phyloP scores from a whole-genome alignment of 495 filamentous ascomycete genomes.

The Melanomma pulvis-pyrius region DNA sequence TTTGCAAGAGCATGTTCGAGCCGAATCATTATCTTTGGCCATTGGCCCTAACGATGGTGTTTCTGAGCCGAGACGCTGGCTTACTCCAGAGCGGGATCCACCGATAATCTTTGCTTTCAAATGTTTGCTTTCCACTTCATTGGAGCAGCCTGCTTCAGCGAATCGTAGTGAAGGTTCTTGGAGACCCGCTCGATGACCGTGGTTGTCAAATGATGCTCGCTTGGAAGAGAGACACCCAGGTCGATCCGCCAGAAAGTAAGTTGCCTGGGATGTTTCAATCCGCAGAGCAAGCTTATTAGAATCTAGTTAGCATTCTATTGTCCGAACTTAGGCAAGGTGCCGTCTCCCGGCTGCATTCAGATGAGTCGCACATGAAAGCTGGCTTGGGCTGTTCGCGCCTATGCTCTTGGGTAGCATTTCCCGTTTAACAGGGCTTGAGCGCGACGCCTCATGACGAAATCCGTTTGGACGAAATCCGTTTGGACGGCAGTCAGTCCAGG shows the following conservation, averaged over 20 bases:
- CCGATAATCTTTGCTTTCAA: neutral
- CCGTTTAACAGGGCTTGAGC: neutral
- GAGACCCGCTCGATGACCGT: slow-evolving; percentile 28
- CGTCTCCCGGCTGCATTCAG: slow-evolving; percentile 16
- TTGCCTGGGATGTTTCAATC: slow-evolving; percentile 11
- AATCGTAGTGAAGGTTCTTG: slow-evolving; percentile 8
- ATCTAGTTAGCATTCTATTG: slow-evolving; percentile 18
- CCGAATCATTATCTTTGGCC: slow-evolving; percentile 5
- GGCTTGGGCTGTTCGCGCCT: neutral
- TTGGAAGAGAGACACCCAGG: slow-evolving; percentile 9
- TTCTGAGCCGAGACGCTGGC: slow-evolving; percentile 19
- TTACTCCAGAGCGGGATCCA: slow-evolving; percentile 3
- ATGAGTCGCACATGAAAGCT: slow-evolving; percentile 9
- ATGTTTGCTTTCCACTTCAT: neutral
- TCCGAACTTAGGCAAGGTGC: slow-evolving; percentile 23
- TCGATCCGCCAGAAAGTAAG: slow-evolving; percentile 17
- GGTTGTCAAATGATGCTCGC: slow-evolving; percentile 9
- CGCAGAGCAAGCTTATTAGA: slow-evolving; percentile 16
- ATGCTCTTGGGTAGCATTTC: neutral
- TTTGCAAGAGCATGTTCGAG: slow-evolving; percentile 2
- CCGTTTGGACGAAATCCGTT: neutral
- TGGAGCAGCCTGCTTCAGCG: slow-evolving; percentile 11
- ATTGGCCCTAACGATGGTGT: slow-evolving; percentile 4
- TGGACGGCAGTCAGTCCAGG: neutral
- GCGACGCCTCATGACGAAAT: neutral